A percentile compares a stretch with the other conserved stretches of the same genome.
Conservation (phyloP, 2,329 filamentous ascomycete species). For the Daldinia sp. region DNA sequence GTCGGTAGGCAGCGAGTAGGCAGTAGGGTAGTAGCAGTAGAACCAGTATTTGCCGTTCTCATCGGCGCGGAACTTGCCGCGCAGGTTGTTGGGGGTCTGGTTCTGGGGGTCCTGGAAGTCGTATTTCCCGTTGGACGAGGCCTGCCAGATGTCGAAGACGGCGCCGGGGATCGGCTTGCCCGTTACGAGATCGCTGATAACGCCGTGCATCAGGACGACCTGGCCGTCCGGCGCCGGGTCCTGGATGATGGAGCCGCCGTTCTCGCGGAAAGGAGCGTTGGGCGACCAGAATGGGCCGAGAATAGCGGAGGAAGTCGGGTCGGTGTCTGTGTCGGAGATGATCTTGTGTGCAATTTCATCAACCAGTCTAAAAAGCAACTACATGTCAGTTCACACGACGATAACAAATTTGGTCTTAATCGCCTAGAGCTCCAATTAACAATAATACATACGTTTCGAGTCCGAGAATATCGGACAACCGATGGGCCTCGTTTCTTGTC, state of each 20-base stretch:
- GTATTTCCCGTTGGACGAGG: conserved; percentile 80
- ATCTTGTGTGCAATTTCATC: conserved; percentile 76
- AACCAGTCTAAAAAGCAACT: conserved; percentile 61
- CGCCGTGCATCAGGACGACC: conserved; percentile 76
- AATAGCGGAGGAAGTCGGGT: conserved; percentile 80
- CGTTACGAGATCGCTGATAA: conserved; percentile 60
- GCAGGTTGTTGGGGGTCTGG: conserved; percentile 79
- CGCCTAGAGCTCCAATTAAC: neutral
- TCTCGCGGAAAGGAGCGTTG: conserved; percentile 77
- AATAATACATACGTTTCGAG: conserved; percentile 71
- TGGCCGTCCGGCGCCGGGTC: conserved; percentile 69
- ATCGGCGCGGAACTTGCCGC: conserved; percentile 80
- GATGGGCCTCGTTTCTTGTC: conserved; percentile 79
- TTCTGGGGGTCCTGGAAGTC: conserved; percentile 80
- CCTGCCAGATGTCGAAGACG: conserved; percentile 84
- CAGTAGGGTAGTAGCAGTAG: conserved; percentile 81
- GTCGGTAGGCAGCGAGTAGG: conserved; percentile 77
- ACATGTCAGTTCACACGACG: conserved; percentile 10
- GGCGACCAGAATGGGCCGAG: conserved; percentile 84
- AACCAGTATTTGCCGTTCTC: conserved; percentile 77
- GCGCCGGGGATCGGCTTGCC: conserved; percentile 72
- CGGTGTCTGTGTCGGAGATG: conserved; percentile 69
- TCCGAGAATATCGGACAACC: conserved; percentile 79
- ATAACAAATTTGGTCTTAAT: neutral
- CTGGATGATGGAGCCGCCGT: conserved; percentile 75